Conservation (phyloP, 768 basidiomycete species). For the Amanita polypyramis region DNA sequence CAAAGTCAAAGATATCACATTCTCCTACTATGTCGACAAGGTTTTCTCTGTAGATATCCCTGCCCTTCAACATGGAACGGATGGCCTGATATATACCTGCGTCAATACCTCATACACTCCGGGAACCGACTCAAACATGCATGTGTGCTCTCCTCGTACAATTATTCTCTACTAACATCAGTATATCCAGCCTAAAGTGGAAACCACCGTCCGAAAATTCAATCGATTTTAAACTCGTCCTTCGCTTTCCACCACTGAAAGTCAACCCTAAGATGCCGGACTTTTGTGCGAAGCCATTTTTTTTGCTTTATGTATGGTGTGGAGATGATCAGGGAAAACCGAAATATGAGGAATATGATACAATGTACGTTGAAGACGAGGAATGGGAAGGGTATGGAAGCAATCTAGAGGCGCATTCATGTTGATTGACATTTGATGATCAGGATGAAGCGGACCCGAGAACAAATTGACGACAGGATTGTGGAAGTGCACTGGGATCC, state of each 20-base stretch:
- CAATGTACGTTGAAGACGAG: constrained; percentile 73
- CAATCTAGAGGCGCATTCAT: neutral
- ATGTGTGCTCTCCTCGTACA: constrained; percentile 15
- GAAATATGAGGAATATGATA: constrained; percentile 79
- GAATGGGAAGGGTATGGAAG: constrained; percentile 85
- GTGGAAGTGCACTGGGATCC: constrained; percentile 92
- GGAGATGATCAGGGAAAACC: constrained; percentile 48
- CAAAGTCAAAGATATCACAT: constrained; percentile 75
- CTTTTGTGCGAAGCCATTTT: constrained; percentile 75
- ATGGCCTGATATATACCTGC: constrained; percentile 95
- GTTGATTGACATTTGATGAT: neutral
- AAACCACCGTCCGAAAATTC: constrained; percentile 98
- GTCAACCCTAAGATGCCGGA: constrained; percentile 56
- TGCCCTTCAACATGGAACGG: constrained; percentile 79
- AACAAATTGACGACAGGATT: constrained; percentile 89
- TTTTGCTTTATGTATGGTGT: constrained; percentile 73
- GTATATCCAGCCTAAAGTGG: constrained; percentile 79
- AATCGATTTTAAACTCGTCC: constrained; percentile 90
- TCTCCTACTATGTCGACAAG: constrained; percentile 80
- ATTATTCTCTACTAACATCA: constrained; percentile 8
- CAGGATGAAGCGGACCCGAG: constrained; percentile 75
- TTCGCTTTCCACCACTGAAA: constrained; percentile 76
- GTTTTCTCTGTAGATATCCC: constrained; percentile 83
- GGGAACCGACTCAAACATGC: constrained; percentile 86
- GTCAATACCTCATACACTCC: constrained; percentile 78